Base-by-base conservation (phyloP, 345 rosid genomes). In the Boechera retrofracta region DNA sequence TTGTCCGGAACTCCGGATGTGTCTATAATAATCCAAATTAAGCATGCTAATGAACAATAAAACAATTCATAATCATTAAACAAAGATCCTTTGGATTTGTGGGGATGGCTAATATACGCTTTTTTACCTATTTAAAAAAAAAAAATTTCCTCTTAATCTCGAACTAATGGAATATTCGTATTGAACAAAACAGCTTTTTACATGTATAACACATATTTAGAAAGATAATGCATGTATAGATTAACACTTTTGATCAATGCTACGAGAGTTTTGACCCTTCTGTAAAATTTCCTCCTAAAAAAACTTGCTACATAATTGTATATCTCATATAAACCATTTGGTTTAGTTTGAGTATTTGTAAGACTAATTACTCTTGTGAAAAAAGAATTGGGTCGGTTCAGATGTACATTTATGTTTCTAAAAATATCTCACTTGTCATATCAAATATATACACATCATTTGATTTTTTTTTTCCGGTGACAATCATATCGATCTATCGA, bases 71-170 rank as follows among this genome's bases (percentile, higher is more conserved):
- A 77, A 77, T 77, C 76, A 77, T 56, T 55, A 26, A 26, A 55
- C 45, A 56, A 63, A 64, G 42, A 77, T 77, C 72, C 44, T 63
- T 77, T 77, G 53, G 76, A 77, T 70, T 55, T 70, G 80, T 77
- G 59, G 71, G 80, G 80, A 54, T 63, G 41, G 8, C 71, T 77
- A 57, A 18, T 39, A 41, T 69, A 69, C 39, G 24, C 64, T 62
- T 76, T 69, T 42, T 29, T 59, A 4, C 5, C 5, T 1, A 4
- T 33, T 35, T 28, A 6, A 10, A 7, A 67, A 10, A 7, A 67
- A 4, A 68, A 12, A 28, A 52, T 41, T 39, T 38, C 67, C 47
- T 31, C 69, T 31, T 59, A 29, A 59, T 58, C 10, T 51, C 36
- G 9, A 68, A 44, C 54, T 18, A 58, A 8, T 38, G 44, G 36